Percentiles rank a stretch among this genome's conserved stretches.
phyloP scores from a whole-genome alignment of 1,284 basidiomycete genomes.

The Malassezia restricta region DNA sequence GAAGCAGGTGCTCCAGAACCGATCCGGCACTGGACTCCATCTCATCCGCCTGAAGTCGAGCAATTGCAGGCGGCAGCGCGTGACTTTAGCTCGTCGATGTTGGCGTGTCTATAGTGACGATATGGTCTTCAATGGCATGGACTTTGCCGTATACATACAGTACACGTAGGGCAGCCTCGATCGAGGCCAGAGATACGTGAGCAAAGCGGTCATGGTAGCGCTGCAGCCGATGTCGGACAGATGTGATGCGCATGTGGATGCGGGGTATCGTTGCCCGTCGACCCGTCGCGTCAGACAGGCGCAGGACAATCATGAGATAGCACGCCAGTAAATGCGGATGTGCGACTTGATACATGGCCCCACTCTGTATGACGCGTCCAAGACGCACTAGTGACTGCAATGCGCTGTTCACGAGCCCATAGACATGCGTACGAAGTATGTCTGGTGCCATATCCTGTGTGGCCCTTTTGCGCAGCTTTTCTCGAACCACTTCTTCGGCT shows the following conservation, averaged over 20 bases:
- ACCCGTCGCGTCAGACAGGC: neutral
- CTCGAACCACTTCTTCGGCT: neutral
- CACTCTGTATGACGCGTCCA: neutral
- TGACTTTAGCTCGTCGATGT: conserved; percentile 8
- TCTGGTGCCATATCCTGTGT: neutral
- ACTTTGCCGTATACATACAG: neutral
- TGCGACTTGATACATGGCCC: neutral
- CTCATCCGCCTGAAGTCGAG: conserved; percentile 14
- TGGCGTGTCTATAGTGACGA: conserved; percentile 5
- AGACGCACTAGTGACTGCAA: neutral
- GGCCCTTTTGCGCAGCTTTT: neutral
- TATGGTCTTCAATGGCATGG: neutral
- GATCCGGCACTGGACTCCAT: conserved; percentile 5
- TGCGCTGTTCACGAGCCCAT: neutral
- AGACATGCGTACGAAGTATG: neutral
- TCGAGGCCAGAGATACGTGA: neutral
- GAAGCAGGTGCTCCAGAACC: conserved; percentile 5
- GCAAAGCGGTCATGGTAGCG: conserved; percentile 1
- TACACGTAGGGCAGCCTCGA: conserved; percentile 5
- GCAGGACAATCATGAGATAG: neutral
- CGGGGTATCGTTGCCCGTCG: neutral
- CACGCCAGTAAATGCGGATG: neutral
- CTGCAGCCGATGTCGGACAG: neutral
- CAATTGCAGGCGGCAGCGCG: conserved; percentile 14
- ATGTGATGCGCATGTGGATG: neutral